Evolutionary conservation across 768 basidiomycete genomes (phyloP).

Genomic region (Gloeopeniophorella convolvens): DNA sequence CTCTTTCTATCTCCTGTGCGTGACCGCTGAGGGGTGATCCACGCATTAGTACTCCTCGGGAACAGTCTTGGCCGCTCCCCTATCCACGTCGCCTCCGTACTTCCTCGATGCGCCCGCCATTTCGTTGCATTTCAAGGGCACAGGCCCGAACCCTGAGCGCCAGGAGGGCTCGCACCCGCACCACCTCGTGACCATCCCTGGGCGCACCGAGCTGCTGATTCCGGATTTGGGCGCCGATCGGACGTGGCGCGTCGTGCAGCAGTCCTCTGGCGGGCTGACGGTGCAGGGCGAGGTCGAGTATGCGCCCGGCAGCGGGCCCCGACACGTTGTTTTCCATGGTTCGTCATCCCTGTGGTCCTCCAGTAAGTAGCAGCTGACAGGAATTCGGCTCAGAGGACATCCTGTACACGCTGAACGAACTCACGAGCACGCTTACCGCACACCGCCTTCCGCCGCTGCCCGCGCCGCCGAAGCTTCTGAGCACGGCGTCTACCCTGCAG

Average conservation of each 20-base stretch:
- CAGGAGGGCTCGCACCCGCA: slow-evolving; percentile 76
- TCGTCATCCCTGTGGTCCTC: slow-evolving; percentile 21
- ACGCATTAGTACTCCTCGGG: slow-evolving; percentile 78
- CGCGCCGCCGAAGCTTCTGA: slow-evolving; percentile 28
- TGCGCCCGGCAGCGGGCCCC: slow-evolving; percentile 58
- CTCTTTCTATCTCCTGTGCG: background rate
- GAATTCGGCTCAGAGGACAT: slow-evolving; percentile 41
- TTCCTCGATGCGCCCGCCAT: slow-evolving; percentile 31
- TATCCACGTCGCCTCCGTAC: slow-evolving; percentile 43
- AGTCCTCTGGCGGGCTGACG: slow-evolving; percentile 38
- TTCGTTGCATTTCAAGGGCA: slow-evolving; percentile 40
- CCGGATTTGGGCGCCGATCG: slow-evolving; percentile 44
- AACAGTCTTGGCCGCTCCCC: slow-evolving; percentile 47
- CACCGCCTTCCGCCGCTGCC: slow-evolving; percentile 46
- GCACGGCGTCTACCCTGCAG: slow-evolving; percentile 42
- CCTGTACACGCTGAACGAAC: slow-evolving; percentile 63
- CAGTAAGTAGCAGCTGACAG: background rate
- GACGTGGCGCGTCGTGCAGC: slow-evolving; percentile 49
- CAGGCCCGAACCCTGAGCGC: slow-evolving; percentile 58
- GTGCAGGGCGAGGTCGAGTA: slow-evolving; percentile 42
- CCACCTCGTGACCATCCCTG: slow-evolving; percentile 44
- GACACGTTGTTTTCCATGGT: slow-evolving; percentile 65
- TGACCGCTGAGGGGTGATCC: too few relatives aligned
- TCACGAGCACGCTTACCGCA: slow-evolving; percentile 49
- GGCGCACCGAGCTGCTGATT: slow-evolving; percentile 29